Evolutionary conservation across 495 filamentous ascomycete species (phyloP).

Genomic region (Hyaloscypha hepaticicola): DNA sequence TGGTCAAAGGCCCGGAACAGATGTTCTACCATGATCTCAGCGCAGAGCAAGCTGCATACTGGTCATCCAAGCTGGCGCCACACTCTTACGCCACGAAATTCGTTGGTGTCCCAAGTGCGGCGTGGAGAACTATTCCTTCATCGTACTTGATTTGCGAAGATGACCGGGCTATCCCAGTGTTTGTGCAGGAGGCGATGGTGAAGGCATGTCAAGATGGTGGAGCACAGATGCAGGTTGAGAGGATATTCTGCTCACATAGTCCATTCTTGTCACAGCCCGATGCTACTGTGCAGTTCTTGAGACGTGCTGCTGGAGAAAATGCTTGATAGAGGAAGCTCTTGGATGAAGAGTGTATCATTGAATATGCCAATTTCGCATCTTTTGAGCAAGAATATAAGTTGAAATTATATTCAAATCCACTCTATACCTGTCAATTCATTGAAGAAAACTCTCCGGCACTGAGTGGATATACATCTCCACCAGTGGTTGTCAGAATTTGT

Average conservation of each 20-base stretch:
- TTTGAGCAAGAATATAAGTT: too few relatives aligned
- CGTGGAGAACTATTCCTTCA: slow-evolving; percentile 41
- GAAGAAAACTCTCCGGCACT: too few relatives aligned
- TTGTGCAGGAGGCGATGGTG: slow-evolving; percentile 35
- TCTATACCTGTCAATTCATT: too few relatives aligned
- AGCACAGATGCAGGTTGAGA: slow-evolving; percentile 21
- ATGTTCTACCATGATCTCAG: slow-evolving; percentile 24
- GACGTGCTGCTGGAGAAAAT: slow-evolving; percentile 19
- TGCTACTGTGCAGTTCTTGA: slow-evolving; percentile 24
- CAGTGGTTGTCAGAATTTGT: too few relatives aligned
- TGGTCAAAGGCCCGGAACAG: background rate
- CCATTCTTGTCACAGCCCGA: slow-evolving; percentile 34
- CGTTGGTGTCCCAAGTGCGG: slow-evolving; percentile 33
- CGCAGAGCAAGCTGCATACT: slow-evolving; percentile 5
- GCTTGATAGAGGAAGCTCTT: background rate
- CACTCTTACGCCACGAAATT: slow-evolving; percentile 17
- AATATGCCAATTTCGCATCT: too few relatives aligned
- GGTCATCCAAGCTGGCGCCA: slow-evolving; percentile 14
- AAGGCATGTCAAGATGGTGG: slow-evolving; percentile 9
- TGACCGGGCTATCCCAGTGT: slow-evolving; percentile 38
- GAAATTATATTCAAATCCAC: too few relatives aligned
- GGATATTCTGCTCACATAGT: slow-evolving; percentile 34
- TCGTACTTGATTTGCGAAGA: slow-evolving; percentile 45
- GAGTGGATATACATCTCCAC: too few relatives aligned
- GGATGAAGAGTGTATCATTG: too few relatives aligned